Conservation (phyloP, 495 filamentous ascomycete species). For the Neurospora sp. region DNA sequence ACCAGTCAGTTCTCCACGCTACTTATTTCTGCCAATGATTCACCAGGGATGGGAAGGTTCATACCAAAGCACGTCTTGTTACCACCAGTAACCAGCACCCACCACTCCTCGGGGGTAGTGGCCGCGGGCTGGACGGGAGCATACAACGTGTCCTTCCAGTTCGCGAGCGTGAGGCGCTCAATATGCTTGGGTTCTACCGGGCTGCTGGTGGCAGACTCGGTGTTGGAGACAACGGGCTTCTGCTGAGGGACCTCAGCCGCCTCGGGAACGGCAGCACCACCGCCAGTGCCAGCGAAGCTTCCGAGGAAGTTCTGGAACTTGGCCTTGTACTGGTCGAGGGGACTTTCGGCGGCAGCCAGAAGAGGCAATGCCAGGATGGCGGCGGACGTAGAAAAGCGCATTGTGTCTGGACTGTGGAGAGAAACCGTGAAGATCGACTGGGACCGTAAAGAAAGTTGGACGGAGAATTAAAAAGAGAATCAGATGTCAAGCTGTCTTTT, state of each 20-base stretch:
- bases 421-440: neutral
- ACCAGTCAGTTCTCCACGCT: constrained; percentile 5
- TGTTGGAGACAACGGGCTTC: constrained; percentile 22
- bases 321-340: constrained; percentile 51
- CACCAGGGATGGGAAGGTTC: constrained; percentile 7
- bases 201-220: constrained; percentile 18
- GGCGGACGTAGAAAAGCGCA: constrained; percentile 60
- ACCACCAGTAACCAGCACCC: constrained; percentile 68
- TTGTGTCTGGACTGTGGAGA: constrained; percentile 29
- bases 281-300: constrained; percentile 12
- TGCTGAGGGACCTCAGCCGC: constrained; percentile 37
- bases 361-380: constrained; percentile 53
- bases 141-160: constrained; percentile 61
- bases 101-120: constrained; percentile 62
- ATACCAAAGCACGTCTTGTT: constrained; percentile 79
- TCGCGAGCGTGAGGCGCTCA: constrained; percentile 54
- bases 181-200: constrained; percentile 37
- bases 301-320: constrained; percentile 51
- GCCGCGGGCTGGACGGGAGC: constrained; percentile 46
- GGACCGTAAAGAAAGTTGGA: neutral
- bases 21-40: neutral
- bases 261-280: constrained; percentile 37
- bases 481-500: neutral
- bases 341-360: constrained; percentile 50
- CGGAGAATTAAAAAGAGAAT: neutral